Evolutionary conservation across 164 flowering plant species (phyloP), one percentile per base, ranked within the genome.

Genomic region (Dillenia suffruticosa): DNA sequence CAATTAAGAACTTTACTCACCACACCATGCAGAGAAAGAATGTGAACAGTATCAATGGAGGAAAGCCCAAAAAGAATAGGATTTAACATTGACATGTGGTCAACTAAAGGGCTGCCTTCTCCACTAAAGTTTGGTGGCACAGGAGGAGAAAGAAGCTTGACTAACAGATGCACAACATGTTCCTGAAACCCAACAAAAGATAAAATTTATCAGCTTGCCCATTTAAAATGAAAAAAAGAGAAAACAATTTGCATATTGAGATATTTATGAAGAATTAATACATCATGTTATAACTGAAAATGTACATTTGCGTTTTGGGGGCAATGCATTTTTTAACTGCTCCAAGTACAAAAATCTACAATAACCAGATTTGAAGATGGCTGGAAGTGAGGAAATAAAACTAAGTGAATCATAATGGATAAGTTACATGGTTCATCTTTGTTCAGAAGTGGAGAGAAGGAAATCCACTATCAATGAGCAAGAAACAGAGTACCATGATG

Each of bases 21-120:
- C 92, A 82, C 59, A 22, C 98, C 97, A 74, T 90, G 92, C 71
- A 90, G 74, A 62, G 96, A 84, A 56, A 93, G 74, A 32, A 94
- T 83, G 69, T 93, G 98, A 46, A 83, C 84, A 65, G 57, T 67
- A 71, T 94, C 98, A 59, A 81, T 62, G 46, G 95, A 80, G 56
- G 94, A 79, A 57, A 79, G 58, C 64, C 92, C 94, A 47, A 82
- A 68, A 54, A 93, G 84, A 54, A 87, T 48, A 63, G 80, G 85
- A 69, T 76, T 81, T 26, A 93, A 77, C 84, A 85, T 81, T 44
- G 95, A 75, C 70, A 77, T 80, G 66, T 78, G 74, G 50, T 77
- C 74, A 56, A 90, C 69, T 68, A 89, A 82, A 74, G 87, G 88
- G 61, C 82, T 89, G 57, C 74, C 76, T 44, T 68, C 62, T 59